Evolutionary conservation across 306 rosid species (phyloP).

Genomic region (Sicyos baderoa): DNA sequence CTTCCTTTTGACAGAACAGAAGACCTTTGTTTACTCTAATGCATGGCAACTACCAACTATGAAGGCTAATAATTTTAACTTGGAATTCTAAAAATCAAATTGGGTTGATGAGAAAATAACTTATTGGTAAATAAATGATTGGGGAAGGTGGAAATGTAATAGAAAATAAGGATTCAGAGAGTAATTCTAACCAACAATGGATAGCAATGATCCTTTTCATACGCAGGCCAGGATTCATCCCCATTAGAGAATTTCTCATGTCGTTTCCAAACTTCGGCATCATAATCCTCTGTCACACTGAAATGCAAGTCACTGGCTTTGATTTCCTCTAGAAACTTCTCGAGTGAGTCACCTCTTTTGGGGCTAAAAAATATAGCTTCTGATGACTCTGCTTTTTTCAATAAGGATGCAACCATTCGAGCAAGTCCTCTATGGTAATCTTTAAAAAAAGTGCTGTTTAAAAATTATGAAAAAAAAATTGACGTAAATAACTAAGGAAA

Average conservation of each 20-base stretch:
- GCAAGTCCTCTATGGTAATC: conserved; percentile 71
- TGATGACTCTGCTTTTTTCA: conserved; percentile 41
- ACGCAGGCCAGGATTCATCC: conserved; percentile 55
- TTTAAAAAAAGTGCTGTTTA: conserved; percentile 73
- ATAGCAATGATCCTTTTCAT: conserved; percentile 66
- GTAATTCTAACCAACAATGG: conserved; percentile 59
- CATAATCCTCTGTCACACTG: conserved; percentile 56
- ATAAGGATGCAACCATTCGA: conserved; percentile 38
- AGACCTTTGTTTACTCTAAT: conserved; percentile 1
- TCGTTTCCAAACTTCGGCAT: conserved; percentile 53
- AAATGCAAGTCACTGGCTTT: conserved; percentile 45
- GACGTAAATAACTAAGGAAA: neutral
- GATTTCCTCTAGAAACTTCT: conserved; percentile 48
- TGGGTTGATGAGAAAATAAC: neutral
- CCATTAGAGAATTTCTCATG: conserved; percentile 48
- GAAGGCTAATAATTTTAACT: conserved; percentile 1
- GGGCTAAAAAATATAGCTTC: conserved; percentile 70
- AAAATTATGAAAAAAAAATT: conserved; percentile 22
- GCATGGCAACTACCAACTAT: neutral
- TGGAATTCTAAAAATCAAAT: neutral
- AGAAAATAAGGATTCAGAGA: conserved; percentile 39
- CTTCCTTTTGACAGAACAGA: conserved; percentile 10
- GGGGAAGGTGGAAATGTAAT: conserved; percentile 8
- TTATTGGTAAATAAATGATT: conserved; percentile 1
- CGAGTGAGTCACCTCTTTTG: conserved; percentile 68